phyloP scores from a whole-genome alignment of 2,329 filamentous ascomycete species.

The Lachnellula cervina region DNA sequence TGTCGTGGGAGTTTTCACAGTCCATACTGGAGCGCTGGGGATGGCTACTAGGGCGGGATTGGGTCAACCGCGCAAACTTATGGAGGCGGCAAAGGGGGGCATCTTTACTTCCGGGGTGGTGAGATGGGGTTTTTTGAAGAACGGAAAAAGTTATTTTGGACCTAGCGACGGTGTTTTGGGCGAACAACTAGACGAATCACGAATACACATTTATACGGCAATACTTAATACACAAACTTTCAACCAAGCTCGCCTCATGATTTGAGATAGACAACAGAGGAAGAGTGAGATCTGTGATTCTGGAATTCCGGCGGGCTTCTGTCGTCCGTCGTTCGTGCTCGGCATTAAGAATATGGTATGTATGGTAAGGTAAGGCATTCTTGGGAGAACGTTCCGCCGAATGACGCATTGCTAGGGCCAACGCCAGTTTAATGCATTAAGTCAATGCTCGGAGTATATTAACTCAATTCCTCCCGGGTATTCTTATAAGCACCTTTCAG shows the following conservation, averaged over 20 bases:
- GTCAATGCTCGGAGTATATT: no score
- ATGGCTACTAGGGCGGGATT: conserved; percentile 35
- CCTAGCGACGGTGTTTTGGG: conserved; percentile 1
- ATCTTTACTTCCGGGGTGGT: conserved; percentile 33
- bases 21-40: conserved; percentile 37
- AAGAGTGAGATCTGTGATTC: no score
- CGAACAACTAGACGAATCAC: neutral
- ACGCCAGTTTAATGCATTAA: no score
- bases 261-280: no score
- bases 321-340: no score
- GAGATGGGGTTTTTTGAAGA: neutral
- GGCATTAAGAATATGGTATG: no score
- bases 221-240: neutral
- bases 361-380: no score
- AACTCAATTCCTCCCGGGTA: no score
- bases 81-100: conserved; percentile 37
- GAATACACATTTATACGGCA: neutral
- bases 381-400: no score
- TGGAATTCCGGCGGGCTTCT: no score
- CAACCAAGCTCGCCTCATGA: neutral
- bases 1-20: conserved; percentile 40
- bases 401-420: no score
- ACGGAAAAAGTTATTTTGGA: neutral
- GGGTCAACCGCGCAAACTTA: conserved; percentile 38
- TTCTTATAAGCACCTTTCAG: no score